Evolutionary conservation across 2,329 filamentous ascomycete species (phyloP), one percentile per base, ranked within the genome.

Genomic region (Talaromyces sp.): DNA sequence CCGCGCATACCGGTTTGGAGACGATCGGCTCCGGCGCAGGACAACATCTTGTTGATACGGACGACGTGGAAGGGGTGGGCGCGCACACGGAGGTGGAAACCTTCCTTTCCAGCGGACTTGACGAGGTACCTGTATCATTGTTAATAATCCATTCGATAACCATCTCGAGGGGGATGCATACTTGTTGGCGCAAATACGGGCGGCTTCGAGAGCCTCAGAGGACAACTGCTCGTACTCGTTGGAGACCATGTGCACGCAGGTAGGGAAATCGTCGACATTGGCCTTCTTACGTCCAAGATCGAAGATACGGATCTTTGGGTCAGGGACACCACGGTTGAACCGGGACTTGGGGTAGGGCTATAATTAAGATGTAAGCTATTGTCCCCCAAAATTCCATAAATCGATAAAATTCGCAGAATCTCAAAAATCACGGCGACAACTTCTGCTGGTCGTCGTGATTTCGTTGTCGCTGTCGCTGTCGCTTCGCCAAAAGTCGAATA

Each of bases 11-110:
- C 95, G 76, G 95, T 99, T 86, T 99, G 95, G 84, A 99, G 88
- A 91, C 95, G 93, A 98, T 99, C 95, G 90, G 95, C 95, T 89
- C 95, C 95, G 80, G 95, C 95, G 84, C 95, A 99, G 81, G 95
- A 98, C 92, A 99, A 94, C 95, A 99, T 99, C 91, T 99, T 99
- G 93, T 99, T 99, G 93, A 99, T 99, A 85, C 95, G 95, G 88
- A 99, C 91, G 85, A 99, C 95, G 88, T 99, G 95, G 92, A 92
- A 99, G 74, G 95, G 95, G 89, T 99, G 95, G 80, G 93, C 93
- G 81, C 95, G 87, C 77, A 89, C 85, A 72, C 87, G 87, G 70
- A 89, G 80, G 81, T 89, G 87, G 86, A 89, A 89, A 81, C 85
- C 84, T 86, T 89, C 87, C 83, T 89, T 89, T 81, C 87, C 87